Base-by-base conservation (phyloP, 129 eudicot genomes). In the Helianthus tuberosus region DNA sequence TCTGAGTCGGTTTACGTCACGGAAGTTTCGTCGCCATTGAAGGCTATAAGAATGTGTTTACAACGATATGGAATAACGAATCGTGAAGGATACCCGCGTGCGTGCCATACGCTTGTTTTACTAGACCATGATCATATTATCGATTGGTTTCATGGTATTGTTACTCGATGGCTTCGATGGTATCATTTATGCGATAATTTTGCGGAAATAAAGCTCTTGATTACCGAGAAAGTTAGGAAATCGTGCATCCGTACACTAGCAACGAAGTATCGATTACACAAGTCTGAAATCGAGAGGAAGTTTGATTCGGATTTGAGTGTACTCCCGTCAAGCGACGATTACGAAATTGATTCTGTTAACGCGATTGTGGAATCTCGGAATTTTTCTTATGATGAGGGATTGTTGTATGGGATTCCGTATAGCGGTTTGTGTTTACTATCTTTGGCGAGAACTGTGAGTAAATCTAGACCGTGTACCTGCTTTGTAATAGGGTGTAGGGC, bases 191-290 rank as follows among this genome's bases (percentile, higher is more conserved):
- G 87, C 52, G 82, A 88, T 43, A 87, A 94, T 66, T 88, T 88
- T 11, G 60, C 15, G 17, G 89, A 90, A 63, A 72, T 94, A 32
- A 90, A 85, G 78, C 64, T 66, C 27, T 60, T 94, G 59, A 75
- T 86, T 52, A 83, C 85, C 5, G 55, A 77, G 44, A 75, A 83
- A 64, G 84, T 94, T 5, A 78, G 90, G 69, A 81, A 83, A 86
- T 90, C 97, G 15, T 94, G 98, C 82, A 80, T 94, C 10, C 89
- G 93, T 20, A 94, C 98, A 29, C 79, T 94, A 39, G 97, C 97
- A 8, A 82, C 81, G 4, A 94, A 94, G 66, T 90, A 88, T 16
- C 81, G 88, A 58, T 73, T 88, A 58, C 88, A 88, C 8, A 97
- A 90, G 75, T 60, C 13, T 41, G 87, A 83, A 58, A 88, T 90